Conservation (phyloP, 1,284 basidiomycete genomes). For the Schizophyllum commune region DNA sequence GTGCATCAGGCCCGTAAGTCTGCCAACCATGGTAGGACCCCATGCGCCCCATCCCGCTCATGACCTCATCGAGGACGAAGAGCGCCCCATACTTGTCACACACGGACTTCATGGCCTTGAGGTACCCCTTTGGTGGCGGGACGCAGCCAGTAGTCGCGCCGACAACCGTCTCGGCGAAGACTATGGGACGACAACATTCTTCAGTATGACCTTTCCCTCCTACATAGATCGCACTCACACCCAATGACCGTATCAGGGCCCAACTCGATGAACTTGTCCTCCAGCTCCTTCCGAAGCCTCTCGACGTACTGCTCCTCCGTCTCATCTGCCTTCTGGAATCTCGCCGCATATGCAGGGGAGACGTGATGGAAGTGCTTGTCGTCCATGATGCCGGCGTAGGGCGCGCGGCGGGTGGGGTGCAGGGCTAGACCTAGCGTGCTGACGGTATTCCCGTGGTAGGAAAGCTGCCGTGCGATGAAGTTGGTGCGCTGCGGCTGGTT, state of each 20-base stretch:
- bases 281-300: conserved; percentile 69
- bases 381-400: conserved; percentile 61
- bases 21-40: conserved; percentile 84
- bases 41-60: conserved; percentile 85
- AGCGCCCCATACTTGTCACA: conserved; percentile 50
- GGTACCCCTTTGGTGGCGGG: conserved; percentile 71
- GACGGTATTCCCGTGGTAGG: conserved; percentile 82
- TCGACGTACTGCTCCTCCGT: conserved; percentile 72
- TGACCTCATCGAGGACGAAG: neutral
- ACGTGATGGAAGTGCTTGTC: conserved; percentile 68
- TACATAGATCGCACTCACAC: conserved; percentile 36
- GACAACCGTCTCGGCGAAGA: conserved; percentile 44
- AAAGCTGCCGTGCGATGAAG: conserved; percentile 73
- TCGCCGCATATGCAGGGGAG: conserved; percentile 78
- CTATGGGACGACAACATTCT: neutral
- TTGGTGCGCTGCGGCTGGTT: conserved; percentile 63
- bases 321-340: conserved; percentile 64
- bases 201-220: too few relatives aligned
- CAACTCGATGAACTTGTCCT: conserved; percentile 74
- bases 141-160: conserved; percentile 77
- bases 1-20: conserved; percentile 48
- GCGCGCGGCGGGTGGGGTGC: conserved; percentile 57
- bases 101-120: conserved; percentile 79
- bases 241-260: conserved; percentile 76
- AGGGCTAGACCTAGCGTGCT: conserved; percentile 59